phyloP scores from a whole-genome alignment of 1,284 basidiomycete species.

The Meripilus lineatus region DNA sequence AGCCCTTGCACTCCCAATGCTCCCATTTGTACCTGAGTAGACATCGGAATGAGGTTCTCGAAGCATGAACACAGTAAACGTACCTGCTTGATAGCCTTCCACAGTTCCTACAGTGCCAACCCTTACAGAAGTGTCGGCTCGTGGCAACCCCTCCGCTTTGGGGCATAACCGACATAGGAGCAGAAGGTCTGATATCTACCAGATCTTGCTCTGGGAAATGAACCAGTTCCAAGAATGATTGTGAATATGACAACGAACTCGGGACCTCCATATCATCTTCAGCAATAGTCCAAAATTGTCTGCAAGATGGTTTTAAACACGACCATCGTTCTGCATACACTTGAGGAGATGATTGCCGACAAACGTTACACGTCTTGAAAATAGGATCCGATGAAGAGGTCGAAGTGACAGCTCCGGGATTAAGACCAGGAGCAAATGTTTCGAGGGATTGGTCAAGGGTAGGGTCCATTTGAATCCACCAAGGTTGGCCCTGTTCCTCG shows the following conservation, averaged over 20 bases:
- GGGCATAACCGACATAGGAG: slow-evolving; percentile 25
- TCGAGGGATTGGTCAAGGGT: no score
- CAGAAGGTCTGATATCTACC: slow-evolving; percentile 28
- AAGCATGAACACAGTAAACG: slow-evolving; percentile 6
- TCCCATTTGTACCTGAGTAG: slow-evolving; percentile 63
- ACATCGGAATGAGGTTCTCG: slow-evolving; percentile 7
- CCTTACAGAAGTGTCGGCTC: slow-evolving; percentile 51
- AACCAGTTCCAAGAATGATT: slow-evolving; percentile 40
- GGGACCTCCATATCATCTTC: slow-evolving; percentile 29
- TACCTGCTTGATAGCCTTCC: slow-evolving; percentile 73
- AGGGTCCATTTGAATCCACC: no score
- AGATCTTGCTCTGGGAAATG: slow-evolving; percentile 15
- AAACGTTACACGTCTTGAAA: slow-evolving; percentile 1
- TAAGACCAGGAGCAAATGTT: no score
- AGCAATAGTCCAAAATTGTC: slow-evolving; percentile 45
- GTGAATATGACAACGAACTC: slow-evolving; percentile 38
- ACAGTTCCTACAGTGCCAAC: slow-evolving; percentile 63
- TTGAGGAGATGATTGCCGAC: slow-evolving; percentile 33
- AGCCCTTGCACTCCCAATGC: slow-evolving; percentile 59
- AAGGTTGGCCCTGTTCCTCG: slow-evolving; percentile 56
- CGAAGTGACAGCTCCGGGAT: no score
- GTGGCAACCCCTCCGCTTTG: slow-evolving; percentile 38
- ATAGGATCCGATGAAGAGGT: no score
- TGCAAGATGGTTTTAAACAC: slow-evolving; percentile 56
- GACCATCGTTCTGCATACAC: slow-evolving; percentile 56